Base-by-base conservation (phyloP, 192 early-diverging fungal species). In the Backusella mclennaniae region DNA sequence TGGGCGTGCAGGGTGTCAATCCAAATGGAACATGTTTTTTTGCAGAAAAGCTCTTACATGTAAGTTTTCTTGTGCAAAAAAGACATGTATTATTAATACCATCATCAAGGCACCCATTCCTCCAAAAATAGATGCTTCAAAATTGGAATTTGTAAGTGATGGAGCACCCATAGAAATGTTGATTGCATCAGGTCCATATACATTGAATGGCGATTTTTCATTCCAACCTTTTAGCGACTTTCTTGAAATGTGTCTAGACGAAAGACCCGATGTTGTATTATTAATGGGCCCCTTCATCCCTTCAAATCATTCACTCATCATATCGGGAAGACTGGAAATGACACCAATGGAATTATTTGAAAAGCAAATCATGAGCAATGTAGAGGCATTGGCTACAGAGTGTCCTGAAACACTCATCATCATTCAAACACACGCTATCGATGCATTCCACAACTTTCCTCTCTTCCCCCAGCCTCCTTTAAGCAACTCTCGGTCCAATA, bases 401-500 rank as follows among this genome's bases (percentile, higher is more conserved):
- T 84, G 84, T 15, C 79, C 86, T 7, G 67, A 81, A n/a, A 85
- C 87, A 33, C 71, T 81, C 0, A 84, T 93, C 21, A 80, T 94
- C 46, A 38, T 98, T 29, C 85, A 97, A 7, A 96, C 97, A 0
- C 92, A 93, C 31, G 81, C 89, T 15, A 84, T 91, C 38, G 97
- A 98, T 53, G 78, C 93, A 1, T 86, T 92, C 73, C 90, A 89
- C 23, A 87, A 92, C 26, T 95, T 90, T 75, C 80, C 87, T 6
- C 90, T 89, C 14, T 93, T 95, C 71, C 97, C 97, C 7, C 97
- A 99, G 76, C 97, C 97, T 15, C 82, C 92, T 17, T 82, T 96
- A 59, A 78, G 74, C 19, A 76, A 72, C 42, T 53, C 84, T 35
- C 77, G 38, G 7, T 38, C n/a, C 29, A 66, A 38, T 12, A 46